These are phyloP conservation scores for Glycine latifolia DNA, from an alignment of 306 rosid species.

Conservation along the genomic window DNA sequence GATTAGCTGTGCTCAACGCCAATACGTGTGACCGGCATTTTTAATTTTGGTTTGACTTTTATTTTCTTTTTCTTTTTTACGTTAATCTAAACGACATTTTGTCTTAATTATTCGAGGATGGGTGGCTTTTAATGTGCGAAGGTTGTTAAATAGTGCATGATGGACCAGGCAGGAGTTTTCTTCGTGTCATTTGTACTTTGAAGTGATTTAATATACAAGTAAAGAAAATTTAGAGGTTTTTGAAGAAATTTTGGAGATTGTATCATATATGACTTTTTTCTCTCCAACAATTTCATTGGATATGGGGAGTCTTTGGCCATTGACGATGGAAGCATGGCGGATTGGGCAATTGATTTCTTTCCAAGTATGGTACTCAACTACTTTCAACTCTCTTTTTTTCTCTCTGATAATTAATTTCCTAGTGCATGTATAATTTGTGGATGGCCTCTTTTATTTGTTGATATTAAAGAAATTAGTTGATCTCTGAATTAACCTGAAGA, in stretches of 20 bases:
- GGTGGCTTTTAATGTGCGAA: too few species aligned
- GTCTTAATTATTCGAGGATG: too few species aligned
- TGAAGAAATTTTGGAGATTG: constrained; percentile 96
- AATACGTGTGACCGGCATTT: too few species aligned
- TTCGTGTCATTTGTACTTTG: too few species aligned
- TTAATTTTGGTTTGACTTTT: too few species aligned
- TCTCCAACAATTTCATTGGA: constrained; percentile 92
- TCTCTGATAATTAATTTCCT: neutral
- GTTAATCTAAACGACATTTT: too few species aligned
- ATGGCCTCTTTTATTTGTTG: neutral
- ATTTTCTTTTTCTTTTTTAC: too few species aligned
- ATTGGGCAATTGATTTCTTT: constrained; percentile 95
- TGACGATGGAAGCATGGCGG: constrained; percentile 91
- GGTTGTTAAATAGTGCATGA: too few species aligned
- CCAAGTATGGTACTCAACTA: constrained; percentile 64
- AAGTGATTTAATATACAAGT: too few species aligned
- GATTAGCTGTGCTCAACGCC: too few species aligned
- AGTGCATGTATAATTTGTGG: constrained; percentile 33
- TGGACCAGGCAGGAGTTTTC: too few species aligned
- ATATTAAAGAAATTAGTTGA: neutral
- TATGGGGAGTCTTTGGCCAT: constrained; percentile 98
- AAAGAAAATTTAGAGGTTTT: too few species aligned
- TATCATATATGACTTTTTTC: constrained; percentile 93
- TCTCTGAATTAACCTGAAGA: neutral
- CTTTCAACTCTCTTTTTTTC: neutral